Evolutionary conservation across 352 stramenopile genomes (phyloP), one percentile per base, ranked within the genome.

Genomic region (Phytophthora tentaculata): DNA sequence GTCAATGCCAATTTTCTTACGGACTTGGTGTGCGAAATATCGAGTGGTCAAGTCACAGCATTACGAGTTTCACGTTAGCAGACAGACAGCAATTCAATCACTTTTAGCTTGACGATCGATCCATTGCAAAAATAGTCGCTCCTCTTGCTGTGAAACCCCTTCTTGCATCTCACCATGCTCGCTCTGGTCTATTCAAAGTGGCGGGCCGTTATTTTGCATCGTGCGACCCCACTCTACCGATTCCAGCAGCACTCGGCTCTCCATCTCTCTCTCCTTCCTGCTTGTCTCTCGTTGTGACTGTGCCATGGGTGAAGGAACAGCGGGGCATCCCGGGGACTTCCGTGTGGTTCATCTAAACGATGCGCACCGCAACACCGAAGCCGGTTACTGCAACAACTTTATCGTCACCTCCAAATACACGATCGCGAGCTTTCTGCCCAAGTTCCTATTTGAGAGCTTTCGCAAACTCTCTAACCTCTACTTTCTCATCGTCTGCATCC

Each of bases 341-440:
- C 83, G 83, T 29, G 43, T 86, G 22, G 84, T 94, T 44, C 74
- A 91, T 41, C 44, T 95, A 14, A 90, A 90, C 49, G 67, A 88
- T 26, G 19, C 63, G n/a, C 23, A 60, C n/a, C 71, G 74, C 51
- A 95, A 95, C 44, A 67, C 61, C 14, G 77, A 84, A 60, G 71
- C 77, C 35, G 76, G 74, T 28, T 95, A 89, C 74, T 92, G 83
- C 71, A 78, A 84, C 80, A 98, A 98, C 73, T 88, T 95, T 59
- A 91, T 98, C 57, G 73, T 94, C 22, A 98, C 94, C 44, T 95
- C 80, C 69, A 98, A 98, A 79, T 98, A 98, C 81, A 96, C 90
- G 28, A 50, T 81, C 16, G 66, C 90, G 13, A 95, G 78, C 61
- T 98, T 98, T 64, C 32, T 98, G 51, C 91, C 91, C 39, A 96